A percentile compares a stretch with the other conserved stretches of the same genome.
phyloP scores from a whole-genome alignment of 179 eudicot genomes.

The Amaranthus tricolor region DNA sequence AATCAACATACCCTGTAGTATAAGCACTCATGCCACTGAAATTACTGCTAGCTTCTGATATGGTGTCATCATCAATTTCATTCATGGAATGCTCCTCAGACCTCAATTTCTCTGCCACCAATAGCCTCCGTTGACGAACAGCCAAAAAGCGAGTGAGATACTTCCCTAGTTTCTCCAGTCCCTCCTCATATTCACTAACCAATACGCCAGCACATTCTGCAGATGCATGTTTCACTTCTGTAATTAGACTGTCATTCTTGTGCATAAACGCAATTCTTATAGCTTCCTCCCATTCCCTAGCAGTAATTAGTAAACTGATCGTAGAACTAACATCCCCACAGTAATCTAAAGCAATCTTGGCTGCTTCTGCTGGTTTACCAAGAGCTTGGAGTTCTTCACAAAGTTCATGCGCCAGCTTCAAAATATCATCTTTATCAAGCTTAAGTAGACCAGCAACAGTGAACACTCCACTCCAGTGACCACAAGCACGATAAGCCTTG shows the following conservation, averaged over 20 bases:
- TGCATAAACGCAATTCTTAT: constrained; percentile 75
- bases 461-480: constrained; percentile 77
- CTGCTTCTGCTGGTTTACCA: constrained; percentile 91
- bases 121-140: constrained; percentile 82
- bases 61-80: constrained; percentile 73
- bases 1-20: constrained; percentile 68
- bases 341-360: constrained; percentile 81
- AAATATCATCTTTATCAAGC: constrained; percentile 60
- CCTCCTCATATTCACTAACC: constrained; percentile 71
- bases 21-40: constrained; percentile 99
- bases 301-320: constrained; percentile 61
- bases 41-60: constrained; percentile 91
- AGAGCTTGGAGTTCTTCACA: constrained; percentile 86
- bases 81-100: constrained; percentile 60
- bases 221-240: constrained; percentile 66
- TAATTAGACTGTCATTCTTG: constrained; percentile 51
- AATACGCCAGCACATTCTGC: constrained; percentile 65
- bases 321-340: constrained; percentile 67
- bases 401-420: constrained; percentile 77
- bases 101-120: constrained; percentile 79
- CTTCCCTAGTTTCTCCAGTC: constrained; percentile 87
- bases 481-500: constrained; percentile 83
- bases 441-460: constrained; percentile 86
- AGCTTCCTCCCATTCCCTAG: constrained; percentile 95
- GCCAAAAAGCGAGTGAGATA: constrained; percentile 85